phyloP scores from a whole-genome alignment of 768 basidiomycete species.

The Amanita rimosa region DNA sequence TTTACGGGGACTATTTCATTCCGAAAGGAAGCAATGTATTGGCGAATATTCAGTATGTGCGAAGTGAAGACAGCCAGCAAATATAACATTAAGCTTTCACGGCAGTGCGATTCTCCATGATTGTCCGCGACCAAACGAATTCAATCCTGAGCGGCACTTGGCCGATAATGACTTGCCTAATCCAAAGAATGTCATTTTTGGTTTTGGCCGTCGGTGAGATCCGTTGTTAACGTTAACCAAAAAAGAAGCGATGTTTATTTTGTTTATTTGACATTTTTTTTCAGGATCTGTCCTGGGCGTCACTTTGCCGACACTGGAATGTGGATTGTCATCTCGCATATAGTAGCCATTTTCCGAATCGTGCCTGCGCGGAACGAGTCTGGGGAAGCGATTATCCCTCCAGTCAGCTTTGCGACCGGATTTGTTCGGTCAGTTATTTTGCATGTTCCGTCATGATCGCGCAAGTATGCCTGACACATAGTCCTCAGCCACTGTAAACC shows the following conservation, averaged over 20 bases:
- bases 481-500: constrained; percentile 36
- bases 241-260: neutral
- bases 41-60: constrained; percentile 31
- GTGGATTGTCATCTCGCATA: constrained; percentile 32
- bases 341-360: constrained; percentile 36
- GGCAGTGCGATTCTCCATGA: constrained; percentile 29
- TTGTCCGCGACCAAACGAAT: constrained; percentile 33
- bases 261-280: neutral
- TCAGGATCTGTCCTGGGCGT: constrained; percentile 43
- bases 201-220: constrained; percentile 43
- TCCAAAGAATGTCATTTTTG: constrained; percentile 40
- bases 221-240: neutral
- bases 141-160: constrained; percentile 40
- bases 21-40: constrained; percentile 32
- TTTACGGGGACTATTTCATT: constrained; percentile 34
- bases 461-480: neutral
- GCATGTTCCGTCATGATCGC: neutral
- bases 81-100: constrained; percentile 3
- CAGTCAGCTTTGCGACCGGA: constrained; percentile 25
- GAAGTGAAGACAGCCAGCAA: constrained; percentile 1
- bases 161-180: constrained; percentile 26
- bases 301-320: constrained; percentile 37
- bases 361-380: constrained; percentile 25
- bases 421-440: constrained; percentile 32
- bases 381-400: constrained; percentile 28